Percentiles rank a stretch among this genome's conserved stretches.
Conservation (phyloP, 2,329 filamentous ascomycete species). For the Alternaria panax region DNA sequence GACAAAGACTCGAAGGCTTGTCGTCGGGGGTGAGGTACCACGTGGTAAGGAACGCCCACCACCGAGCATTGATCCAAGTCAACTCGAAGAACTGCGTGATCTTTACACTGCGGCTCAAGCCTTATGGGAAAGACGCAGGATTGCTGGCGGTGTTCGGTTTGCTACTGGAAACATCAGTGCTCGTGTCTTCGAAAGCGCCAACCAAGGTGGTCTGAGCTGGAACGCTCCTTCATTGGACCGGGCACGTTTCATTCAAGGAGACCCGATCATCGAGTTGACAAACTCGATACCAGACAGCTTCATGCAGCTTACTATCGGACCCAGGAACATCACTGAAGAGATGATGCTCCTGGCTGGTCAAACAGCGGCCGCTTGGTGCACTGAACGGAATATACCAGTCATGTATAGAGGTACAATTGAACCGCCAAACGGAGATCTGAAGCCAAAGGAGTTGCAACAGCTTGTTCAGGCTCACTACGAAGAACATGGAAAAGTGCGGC, state of each 20-base stretch:
- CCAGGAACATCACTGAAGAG: conserved; percentile 45
- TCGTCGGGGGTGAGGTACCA: conserved; percentile 37
- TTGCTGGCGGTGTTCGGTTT: conserved; percentile 51
- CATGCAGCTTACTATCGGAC: conserved; percentile 23
- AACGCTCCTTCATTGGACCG: conserved; percentile 50
- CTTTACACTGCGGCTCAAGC: conserved; percentile 47
- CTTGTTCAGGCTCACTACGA: conserved; percentile 49
- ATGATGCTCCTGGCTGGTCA: conserved; percentile 65
- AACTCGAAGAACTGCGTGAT: conserved; percentile 44
- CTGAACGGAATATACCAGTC: conserved; percentile 59
- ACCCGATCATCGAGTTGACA: conserved; percentile 53
- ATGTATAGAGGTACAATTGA: conserved; percentile 56
- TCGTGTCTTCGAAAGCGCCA: conserved; percentile 46
- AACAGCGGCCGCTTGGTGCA: conserved; percentile 60
- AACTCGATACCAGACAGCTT: conserved; percentile 11
- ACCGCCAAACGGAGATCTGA: conserved; percentile 18
- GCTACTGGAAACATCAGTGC: conserved; percentile 36
- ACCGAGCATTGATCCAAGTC: conserved; percentile 27
- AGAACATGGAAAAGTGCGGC: conserved; percentile 46
- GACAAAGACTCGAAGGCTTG: conserved; percentile 21
- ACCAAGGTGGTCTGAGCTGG: conserved; percentile 49
- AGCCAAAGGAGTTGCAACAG: conserved; percentile 35
- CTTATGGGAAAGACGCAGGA: conserved; percentile 43
- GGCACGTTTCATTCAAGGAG: conserved; percentile 50
- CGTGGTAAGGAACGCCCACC: conserved; percentile 4